A percentile compares a stretch with the other conserved stretches of the same genome.
Evolutionary conservation across 305 asterid species (phyloP).

Genomic region (Striga hermonthica): DNA sequence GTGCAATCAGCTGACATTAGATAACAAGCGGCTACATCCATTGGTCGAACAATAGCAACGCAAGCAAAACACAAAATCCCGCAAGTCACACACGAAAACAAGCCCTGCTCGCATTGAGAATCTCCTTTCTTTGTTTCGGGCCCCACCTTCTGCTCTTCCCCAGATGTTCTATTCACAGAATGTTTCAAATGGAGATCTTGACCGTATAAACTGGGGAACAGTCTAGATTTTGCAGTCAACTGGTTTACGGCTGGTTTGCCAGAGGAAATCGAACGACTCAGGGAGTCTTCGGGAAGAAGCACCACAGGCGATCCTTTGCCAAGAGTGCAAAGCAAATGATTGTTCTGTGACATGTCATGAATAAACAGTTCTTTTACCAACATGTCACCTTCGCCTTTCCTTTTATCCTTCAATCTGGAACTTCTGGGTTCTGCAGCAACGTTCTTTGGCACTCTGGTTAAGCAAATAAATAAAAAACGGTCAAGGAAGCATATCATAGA

Average conservation of each 20-base stretch:
- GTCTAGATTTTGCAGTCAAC: slow-evolving; percentile 42
- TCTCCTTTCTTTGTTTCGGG: slow-evolving; percentile 38
- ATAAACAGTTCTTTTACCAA: slow-evolving; percentile 77
- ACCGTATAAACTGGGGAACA: slow-evolving; percentile 57
- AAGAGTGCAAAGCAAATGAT: slow-evolving; percentile 60
- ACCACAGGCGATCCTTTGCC: slow-evolving; percentile 79
- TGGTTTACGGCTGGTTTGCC: slow-evolving; percentile 43
- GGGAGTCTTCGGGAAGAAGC: slow-evolving; percentile 67
- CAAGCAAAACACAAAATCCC: slow-evolving; percentile 95
- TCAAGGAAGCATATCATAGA: slow-evolving; percentile 21
- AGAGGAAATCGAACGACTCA: slow-evolving; percentile 39
- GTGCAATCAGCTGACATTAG: slow-evolving; percentile 74
- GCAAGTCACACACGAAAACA: slow-evolving; percentile 95
- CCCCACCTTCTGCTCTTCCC: slow-evolving; percentile 32
- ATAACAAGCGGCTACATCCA: slow-evolving; percentile 62
- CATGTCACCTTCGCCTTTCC: slow-evolving; percentile 84
- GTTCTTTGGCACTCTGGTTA: slow-evolving; percentile 61
- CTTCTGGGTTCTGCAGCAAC: slow-evolving; percentile 73
- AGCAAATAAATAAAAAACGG: slow-evolving; percentile 31
- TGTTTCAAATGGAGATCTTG: slow-evolving; percentile 48
- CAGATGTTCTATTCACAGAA: slow-evolving; percentile 38
- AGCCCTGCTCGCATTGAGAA: slow-evolving; percentile 65
- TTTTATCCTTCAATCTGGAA: slow-evolving; percentile 82
- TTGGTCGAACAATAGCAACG: slow-evolving; percentile 86
- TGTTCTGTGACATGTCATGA: slow-evolving; percentile 76